phyloP scores from a whole-genome alignment of 768 basidiomycete genomes.

The Pulveroboletus ravenelii region DNA sequence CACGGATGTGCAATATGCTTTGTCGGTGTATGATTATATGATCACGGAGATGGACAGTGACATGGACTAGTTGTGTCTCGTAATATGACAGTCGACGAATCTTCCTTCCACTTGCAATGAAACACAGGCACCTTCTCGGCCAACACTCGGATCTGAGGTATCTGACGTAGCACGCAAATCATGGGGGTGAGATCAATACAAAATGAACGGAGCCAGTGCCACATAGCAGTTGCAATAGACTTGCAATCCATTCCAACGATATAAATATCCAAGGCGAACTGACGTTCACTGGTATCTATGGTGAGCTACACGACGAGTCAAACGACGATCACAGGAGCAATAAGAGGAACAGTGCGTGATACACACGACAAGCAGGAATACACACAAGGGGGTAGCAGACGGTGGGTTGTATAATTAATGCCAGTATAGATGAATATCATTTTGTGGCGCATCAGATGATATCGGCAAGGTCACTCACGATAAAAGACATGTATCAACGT shows the following conservation, averaged over 20 bases:
- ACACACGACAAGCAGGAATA: not conserved
- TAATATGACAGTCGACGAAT: too few relatives aligned
- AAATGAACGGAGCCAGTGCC: not conserved
- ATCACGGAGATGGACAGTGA: not conserved
- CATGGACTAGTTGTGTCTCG: not conserved
- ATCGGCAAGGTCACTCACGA: constrained; percentile 15
- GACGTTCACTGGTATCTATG: not conserved
- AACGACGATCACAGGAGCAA: not conserved
- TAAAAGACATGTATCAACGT: constrained; percentile 1
- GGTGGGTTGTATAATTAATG: constrained; percentile 23
- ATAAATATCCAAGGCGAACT: not conserved
- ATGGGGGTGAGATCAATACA: not conserved
- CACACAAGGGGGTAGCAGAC: not conserved
- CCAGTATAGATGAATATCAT: constrained; percentile 17
- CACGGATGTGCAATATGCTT: too few relatives aligned
- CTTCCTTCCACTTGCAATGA: not conserved
- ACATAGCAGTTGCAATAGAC: not conserved
- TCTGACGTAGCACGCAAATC: not conserved
- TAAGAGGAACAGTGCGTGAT: not conserved
- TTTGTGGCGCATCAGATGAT: constrained; percentile 24
- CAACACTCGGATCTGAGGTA: not conserved
- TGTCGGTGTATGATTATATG: not conserved
- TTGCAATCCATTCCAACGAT: too few relatives aligned
- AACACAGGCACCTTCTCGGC: not conserved
- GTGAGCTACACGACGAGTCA: not conserved